Base-by-base conservation (phyloP, 306 rosid genomes). In the Glycine latifolia region DNA sequence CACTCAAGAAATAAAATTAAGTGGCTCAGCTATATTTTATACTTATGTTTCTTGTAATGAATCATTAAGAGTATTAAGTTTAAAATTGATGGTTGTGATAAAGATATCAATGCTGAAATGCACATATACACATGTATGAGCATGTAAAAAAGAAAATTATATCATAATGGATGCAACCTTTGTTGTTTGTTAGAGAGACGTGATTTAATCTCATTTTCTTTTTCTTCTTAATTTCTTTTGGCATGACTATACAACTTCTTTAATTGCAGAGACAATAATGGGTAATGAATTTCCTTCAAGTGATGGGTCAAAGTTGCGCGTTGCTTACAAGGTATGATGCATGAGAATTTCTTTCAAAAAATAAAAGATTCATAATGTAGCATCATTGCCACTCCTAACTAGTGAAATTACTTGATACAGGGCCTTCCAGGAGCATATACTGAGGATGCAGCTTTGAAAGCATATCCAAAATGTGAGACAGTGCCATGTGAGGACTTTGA, bases 391-490 rank as follows among this genome's bases (percentile, higher is more conserved):
- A 52, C 41, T 84, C 81, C 79, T 71, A 83, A 77, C 56, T 49
- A 5, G 15, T 76, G 80, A 37, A 37, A 13, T 47, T 86, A 47
- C 58, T 8, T 31, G 10, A 16, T 85, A 33, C 80, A 92, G 95
- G 97, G 97, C 9, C 37, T 77, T 79, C 89, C 94, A 8, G 95
- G 92, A 50, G 88, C 97, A 81, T 91, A 91, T 86, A 74, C 89
- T 41, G 94, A 92, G 84, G 89, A 87, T 8, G 97, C 97, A 53
- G 97, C 94, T 41, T 44, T 89, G 49, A 91, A 91, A 84, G 94
- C 90, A 35, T 91, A 87, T 67, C 97, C 95, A 14, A 75, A 87
- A 15, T 89, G 92, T 71, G 90, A 89, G 89, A 89, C 95, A 17
- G 95, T 92, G 56, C 92, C 95, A 11, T 92, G 97, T 82, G 91